Conservation (phyloP, 139 green algal species). For the Chlamydomonas urium region DNA sequence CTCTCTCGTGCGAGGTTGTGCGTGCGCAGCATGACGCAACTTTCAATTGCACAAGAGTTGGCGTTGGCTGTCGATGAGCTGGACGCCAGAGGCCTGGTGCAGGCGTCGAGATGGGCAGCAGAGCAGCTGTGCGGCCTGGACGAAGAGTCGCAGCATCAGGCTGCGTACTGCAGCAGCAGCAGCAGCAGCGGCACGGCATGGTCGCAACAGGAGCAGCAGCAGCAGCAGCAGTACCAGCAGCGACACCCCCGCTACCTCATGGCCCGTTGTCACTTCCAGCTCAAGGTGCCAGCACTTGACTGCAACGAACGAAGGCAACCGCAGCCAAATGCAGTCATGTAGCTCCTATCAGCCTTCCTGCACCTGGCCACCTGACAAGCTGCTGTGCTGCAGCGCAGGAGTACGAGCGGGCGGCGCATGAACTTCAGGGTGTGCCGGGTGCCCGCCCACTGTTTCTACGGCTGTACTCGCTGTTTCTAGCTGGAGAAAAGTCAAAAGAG, state of each 20-base stretch:
- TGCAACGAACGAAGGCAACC: not conserved
- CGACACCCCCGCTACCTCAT: not conserved
- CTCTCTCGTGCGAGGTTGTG: too few species aligned
- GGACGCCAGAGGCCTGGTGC: constrained; percentile 36
- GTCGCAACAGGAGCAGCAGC: too few species aligned
- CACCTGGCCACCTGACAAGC: not conserved
- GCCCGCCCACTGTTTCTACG: constrained; percentile 71
- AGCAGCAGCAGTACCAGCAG: too few species aligned
- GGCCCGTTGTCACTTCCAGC: constrained; percentile 55
- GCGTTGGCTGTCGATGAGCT: constrained; percentile 8
- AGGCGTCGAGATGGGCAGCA: constrained; percentile 65
- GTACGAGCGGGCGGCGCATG: constrained; percentile 70
- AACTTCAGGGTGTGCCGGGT: constrained; percentile 34
- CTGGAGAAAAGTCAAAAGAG: constrained; percentile 83
- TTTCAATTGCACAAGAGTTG: too few species aligned
- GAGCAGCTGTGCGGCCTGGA: constrained; percentile 65
- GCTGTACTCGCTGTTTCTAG: constrained; percentile 75
- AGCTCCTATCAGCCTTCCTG: not conserved
- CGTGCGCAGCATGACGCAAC: too few species aligned
- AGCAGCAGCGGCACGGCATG: not conserved
- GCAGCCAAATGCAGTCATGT: not conserved
- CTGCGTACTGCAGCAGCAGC: not conserved
- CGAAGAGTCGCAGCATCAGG: constrained; percentile 8
- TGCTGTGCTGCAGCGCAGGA: constrained; percentile 51
- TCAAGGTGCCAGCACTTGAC: constrained; percentile 40